Base-by-base conservation (phyloP, 192 early-diverging fungal species). In the Blastocladiella britannica region DNA sequence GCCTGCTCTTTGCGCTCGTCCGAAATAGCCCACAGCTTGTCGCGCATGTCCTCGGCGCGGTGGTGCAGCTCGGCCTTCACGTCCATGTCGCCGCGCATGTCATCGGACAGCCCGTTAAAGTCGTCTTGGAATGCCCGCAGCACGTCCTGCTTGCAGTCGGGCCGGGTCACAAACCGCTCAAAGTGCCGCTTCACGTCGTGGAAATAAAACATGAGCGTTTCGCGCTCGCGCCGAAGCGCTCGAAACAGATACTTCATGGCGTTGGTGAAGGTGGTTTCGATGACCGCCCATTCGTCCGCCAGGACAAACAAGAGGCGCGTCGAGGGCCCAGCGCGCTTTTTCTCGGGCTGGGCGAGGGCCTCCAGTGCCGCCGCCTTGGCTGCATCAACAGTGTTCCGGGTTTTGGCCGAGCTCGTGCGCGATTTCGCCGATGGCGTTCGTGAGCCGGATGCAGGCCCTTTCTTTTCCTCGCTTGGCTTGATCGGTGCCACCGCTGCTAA, bases 41-140 rank as follows among this genome's bases (percentile, higher is more conserved):
- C 78, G 30, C 78, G 62, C 55, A 80, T 63, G 55, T 80, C 78
- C 54, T 80, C 76, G 18, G 71, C 68, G n/a, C 78, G 64, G 55
- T 76, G 75, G 59, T 80, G 78, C 15, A 80, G 61, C 52, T 79
- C 78, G 6, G 73, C 71, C 62, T 80, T 80, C 2, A 73, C 78
- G 54, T 80, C 76, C 1, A 60, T 55, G 57, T 80, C 76, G 7
- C 43, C 71, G 70, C 77, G 64, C 29, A 80, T 56, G 62, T 80
- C 76, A 62, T 80, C 76, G 54, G 79, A 76, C 28, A 80, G 68
- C 18, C 58, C 27, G 61, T 80, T 80, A 58, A 66, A 80, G 55
- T 80, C 78, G 26, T 29, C 52, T 56, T 80, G 76, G 53, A 80
- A 80, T 24, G 68, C 53, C 22, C 73, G 68, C 5, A 80, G 56